These are phyloP conservation scores for Trametes punicea DNA, from an alignment of 768 basidiomycete species.

Conservation along the genomic window DNA sequence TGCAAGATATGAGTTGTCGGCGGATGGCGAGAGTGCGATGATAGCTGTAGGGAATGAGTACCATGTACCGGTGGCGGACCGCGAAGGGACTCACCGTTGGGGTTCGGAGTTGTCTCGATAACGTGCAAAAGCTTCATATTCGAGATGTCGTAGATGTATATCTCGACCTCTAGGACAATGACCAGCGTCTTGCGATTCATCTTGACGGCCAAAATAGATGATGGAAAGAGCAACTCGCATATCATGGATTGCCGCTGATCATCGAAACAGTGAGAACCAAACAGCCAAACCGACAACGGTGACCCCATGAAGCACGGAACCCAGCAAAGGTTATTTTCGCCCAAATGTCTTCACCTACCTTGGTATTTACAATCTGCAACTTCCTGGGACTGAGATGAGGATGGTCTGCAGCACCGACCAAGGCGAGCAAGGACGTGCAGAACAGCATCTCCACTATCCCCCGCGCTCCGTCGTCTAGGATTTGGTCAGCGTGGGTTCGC, in stretches of 20 bases:
- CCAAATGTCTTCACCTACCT: conserved; percentile 48
- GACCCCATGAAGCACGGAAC: not conserved
- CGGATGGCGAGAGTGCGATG: conserved; percentile 90
- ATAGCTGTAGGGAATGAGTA: conserved; percentile 56
- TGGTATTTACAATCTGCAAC: conserved; percentile 97
- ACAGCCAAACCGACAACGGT: not conserved
- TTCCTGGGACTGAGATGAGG: conserved; percentile 88
- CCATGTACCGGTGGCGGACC: not conserved
- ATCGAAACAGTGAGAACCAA: not conserved
- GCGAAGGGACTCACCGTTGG: conserved; percentile 62
- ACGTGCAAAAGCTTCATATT: conserved; percentile 98
- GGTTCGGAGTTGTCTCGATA: conserved; percentile 94
- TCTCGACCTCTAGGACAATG: conserved; percentile 94
- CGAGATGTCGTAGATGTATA: conserved; percentile 98
- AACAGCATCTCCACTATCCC: conserved; percentile 99
- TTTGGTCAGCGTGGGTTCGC: not conserved
- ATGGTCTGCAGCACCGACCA: conserved; percentile 94
- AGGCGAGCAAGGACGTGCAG: conserved; percentile 95
- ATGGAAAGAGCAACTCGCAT: conserved; percentile 96
- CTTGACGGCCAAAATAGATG: conserved; percentile 95
- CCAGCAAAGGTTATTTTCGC: not conserved
- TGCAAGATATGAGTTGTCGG: conserved; percentile 90
- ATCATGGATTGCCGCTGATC: conserved; percentile 95
- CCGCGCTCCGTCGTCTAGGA: conserved; percentile 82
- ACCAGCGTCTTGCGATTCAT: conserved; percentile 95